Percentiles rank a stretch among this genome's conserved stretches.
These are phyloP conservation scores for Lactarius vividus DNA, from an alignment of 768 basidiomycete genomes.

Conservation along the genomic window DNA sequence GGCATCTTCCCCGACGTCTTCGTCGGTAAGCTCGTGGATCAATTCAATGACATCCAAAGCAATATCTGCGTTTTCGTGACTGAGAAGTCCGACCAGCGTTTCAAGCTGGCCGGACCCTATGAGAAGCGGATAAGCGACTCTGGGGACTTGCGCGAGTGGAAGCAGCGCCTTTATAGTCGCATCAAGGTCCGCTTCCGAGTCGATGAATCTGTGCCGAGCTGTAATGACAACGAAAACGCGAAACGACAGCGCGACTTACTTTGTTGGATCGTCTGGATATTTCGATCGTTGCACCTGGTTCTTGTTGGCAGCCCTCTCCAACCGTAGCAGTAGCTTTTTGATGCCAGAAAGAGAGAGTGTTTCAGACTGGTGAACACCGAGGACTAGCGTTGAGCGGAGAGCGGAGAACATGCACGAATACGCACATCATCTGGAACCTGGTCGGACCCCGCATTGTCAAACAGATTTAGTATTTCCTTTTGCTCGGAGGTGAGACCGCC, in stretches of 20 bases:
- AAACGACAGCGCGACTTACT: constrained; percentile 45
- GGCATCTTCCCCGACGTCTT: constrained; percentile 82
- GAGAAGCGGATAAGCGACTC: constrained; percentile 85
- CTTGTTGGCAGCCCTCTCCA: constrained; percentile 89
- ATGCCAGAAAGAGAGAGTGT: constrained; percentile 68
- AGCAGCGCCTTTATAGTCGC: constrained; percentile 79
- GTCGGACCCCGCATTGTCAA: constrained; percentile 70
- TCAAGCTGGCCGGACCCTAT: constrained; percentile 69
- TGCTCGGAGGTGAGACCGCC: constrained; percentile 91
- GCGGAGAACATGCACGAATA: constrained; percentile 27
- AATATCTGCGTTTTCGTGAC: constrained; percentile 96
- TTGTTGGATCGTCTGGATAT: constrained; percentile 87
- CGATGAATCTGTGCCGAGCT: constrained; percentile 77
- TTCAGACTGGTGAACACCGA: constrained; percentile 45
- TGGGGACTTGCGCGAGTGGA: constrained; percentile 83
- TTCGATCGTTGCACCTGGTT: constrained; percentile 98
- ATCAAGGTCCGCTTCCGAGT: constrained; percentile 96
- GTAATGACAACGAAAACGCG: constrained; percentile 17
- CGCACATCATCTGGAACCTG: constrained; percentile 68
- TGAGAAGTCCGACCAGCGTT: constrained; percentile 79
- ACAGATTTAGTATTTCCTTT: constrained; percentile 93
- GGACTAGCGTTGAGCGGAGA: neutral
- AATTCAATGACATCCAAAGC: constrained; percentile 94
- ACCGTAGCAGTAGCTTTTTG: constrained; percentile 67
- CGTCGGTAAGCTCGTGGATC: constrained; percentile 92